Conservation (phyloP, 2,329 filamentous ascomycete genomes). For the Trichophyton verrucosum region DNA sequence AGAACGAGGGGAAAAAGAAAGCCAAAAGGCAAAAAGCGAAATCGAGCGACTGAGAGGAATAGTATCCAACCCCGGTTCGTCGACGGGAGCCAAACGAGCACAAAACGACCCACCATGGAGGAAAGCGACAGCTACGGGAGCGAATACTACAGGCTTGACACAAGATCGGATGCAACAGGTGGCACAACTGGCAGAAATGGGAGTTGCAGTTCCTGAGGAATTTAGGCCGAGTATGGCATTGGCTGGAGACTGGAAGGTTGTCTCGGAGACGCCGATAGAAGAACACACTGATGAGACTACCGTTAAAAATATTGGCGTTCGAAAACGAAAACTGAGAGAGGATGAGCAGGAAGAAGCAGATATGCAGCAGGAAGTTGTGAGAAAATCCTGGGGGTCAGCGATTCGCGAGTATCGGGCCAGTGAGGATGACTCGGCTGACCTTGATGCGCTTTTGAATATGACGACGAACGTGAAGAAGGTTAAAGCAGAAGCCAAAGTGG, state of each 20-base stretch:
- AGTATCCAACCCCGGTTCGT: slow-evolving; percentile 39
- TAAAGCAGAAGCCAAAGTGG: slow-evolving; percentile 8
- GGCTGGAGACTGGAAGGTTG: slow-evolving; percentile 73
- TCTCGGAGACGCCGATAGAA: slow-evolving; percentile 37
- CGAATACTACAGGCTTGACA: slow-evolving; percentile 25
- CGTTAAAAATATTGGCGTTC: slow-evolving; percentile 33
- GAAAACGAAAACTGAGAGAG: slow-evolving; percentile 35
- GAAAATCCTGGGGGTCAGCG: slow-evolving; percentile 34
- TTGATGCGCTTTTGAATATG: slow-evolving; percentile 33
- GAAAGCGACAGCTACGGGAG: slow-evolving; percentile 20
- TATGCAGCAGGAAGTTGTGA: slow-evolving; percentile 27
- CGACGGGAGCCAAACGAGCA: slow-evolving; percentile 12
- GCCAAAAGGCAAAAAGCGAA: slow-evolving; percentile 70
- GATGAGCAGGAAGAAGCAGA: slow-evolving; percentile 32
- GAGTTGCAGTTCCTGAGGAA: slow-evolving; percentile 69
- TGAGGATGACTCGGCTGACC: slow-evolving; percentile 26
- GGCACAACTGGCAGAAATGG: slow-evolving; percentile 76
- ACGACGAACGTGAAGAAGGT: slow-evolving; percentile 29
- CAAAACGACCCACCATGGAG: slow-evolving; percentile 19
- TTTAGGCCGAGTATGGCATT: slow-evolving; percentile 72
- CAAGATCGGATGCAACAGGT: slow-evolving; percentile 71
- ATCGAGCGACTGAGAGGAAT: slow-evolving; percentile 75
- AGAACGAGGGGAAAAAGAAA: slow-evolving; percentile 67
- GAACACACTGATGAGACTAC: slow-evolving; percentile 28
- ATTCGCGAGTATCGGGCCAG: slow-evolving; percentile 26